These are phyloP conservation scores for Tremellales sp. DNA, from an alignment of 1,284 basidiomycete genomes.

Conservation along the genomic window DNA sequence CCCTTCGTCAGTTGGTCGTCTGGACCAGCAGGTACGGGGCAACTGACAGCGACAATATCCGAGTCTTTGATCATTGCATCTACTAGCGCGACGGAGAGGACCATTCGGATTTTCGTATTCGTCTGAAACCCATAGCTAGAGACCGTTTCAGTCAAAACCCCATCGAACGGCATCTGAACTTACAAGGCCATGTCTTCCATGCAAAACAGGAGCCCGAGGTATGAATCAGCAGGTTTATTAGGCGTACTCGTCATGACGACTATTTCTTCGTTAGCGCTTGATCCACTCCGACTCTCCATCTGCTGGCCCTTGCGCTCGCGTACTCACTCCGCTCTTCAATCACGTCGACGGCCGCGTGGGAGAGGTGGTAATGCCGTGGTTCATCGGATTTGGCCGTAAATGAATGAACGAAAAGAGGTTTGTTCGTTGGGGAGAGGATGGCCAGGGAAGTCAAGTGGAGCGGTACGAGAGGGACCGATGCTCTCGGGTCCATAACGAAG, in stretches of 20 bases:
- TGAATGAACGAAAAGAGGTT: slow-evolving; percentile 46
- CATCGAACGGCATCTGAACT: slow-evolving; percentile 11
- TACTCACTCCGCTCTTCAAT: slow-evolving; percentile 48
- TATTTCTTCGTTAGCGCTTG: slow-evolving; percentile 6
- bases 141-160: not conserved
- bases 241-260: slow-evolving; percentile 43
- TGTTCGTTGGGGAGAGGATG: slow-evolving; percentile 42
- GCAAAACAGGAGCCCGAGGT: slow-evolving; percentile 47
- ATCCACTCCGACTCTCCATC: not conserved
- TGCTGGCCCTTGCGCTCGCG: not conserved
- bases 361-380: slow-evolving; percentile 46
- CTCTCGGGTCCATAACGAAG: slow-evolving; percentile 31
- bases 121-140: slow-evolving; percentile 48
- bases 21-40: not conserved
- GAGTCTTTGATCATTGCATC: slow-evolving; percentile 49
- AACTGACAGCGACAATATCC: slow-evolving; percentile 43
- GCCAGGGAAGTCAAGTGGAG: slow-evolving; percentile 45
- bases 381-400: slow-evolving; percentile 44
- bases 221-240: slow-evolving; percentile 42
- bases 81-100: slow-evolving; percentile 45
- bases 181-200: slow-evolving; percentile 50
- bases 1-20: not conserved
- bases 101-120: slow-evolving; percentile 42
- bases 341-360: slow-evolving; percentile 46
- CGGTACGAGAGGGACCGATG: slow-evolving; percentile 28